Base-by-base conservation (phyloP, 257 asterid genomes). In the Primulina huaijiensis region DNA sequence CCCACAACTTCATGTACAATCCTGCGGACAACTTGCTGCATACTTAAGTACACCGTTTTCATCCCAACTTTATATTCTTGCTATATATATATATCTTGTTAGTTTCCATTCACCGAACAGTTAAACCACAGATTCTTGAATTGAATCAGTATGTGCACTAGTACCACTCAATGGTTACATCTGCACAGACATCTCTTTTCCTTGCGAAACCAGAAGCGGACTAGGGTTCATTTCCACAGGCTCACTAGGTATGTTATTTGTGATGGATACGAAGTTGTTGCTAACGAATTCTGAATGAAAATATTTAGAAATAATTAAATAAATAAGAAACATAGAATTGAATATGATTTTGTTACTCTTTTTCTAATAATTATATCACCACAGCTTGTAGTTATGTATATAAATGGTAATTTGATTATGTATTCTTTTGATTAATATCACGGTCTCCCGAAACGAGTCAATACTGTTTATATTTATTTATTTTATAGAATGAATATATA, bases 61-160 rank as follows among this genome's bases (percentile, higher is more conserved):
- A 43, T 14, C 57, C 55, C 5, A 1, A 14, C 0, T 0, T 12
- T 16, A 46, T 12, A 12, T 59, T 59, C 37, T 59, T 27, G 19
- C 64, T 23, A 23, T n/a, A n/a, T n/a, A n/a, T n/a, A n/a, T n/a
- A n/a, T 1, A 16, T 6, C 43, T 35, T 3, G 4, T 2, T 23
- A 46, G 11, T n/a, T 4, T 43, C 16, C 10, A 35, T 27, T 38
- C 66, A 55, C 10, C 46, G 23, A 46, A 1, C 7, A 63, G 33
- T 40, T 10, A 4, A 58, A 16, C n/a, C 57, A 56, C 67, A 30
- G 2, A 69, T 4, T n/a, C 66, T 10, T 8, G 46, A 58, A 30
- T 21, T n/a, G 29, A 34, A 5, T 3, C 65, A 78, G n/a, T 34
- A 84, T 84, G 88, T 84, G 86, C 67, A 60, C 65, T n/a, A 60